A percentile compares a stretch with the other conserved stretches of the same genome.
These are phyloP conservation scores for Tetracladium setigerum DNA, from an alignment of 495 filamentous ascomycete species.

Conservation along the genomic window DNA sequence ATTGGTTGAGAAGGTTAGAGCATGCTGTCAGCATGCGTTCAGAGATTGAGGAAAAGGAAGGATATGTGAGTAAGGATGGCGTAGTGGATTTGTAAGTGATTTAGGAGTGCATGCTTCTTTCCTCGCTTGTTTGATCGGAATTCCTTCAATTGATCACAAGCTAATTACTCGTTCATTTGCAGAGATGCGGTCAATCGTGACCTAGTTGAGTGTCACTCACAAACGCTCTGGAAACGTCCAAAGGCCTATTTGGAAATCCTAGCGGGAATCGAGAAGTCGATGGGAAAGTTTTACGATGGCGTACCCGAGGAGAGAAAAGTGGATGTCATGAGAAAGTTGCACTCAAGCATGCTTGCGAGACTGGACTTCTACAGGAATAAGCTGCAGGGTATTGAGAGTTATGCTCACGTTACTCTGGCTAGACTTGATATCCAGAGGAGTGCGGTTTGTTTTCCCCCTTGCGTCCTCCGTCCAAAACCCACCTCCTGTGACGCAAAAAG, in stretches of 20 bases:
- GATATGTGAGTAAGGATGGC: constrained; percentile 36
- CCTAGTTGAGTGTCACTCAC: constrained; percentile 48
- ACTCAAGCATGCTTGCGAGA: constrained; percentile 35
- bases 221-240: constrained; percentile 50
- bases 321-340: constrained; percentile 28
- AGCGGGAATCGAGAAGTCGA: constrained; percentile 30
- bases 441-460: constrained; percentile 31
- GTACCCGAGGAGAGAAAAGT: constrained; percentile 14
- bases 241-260: constrained; percentile 49
- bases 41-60: constrained; percentile 41
- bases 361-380: constrained; percentile 48
- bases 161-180: too few species aligned
- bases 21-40: constrained; percentile 49
- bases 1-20: constrained; percentile 47
- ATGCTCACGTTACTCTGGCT: constrained; percentile 45
- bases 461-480: not conserved
- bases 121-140: too few species aligned
- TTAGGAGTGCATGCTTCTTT: too few species aligned
- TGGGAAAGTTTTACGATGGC: constrained; percentile 30
- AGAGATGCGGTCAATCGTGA: constrained; percentile 45
- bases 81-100: constrained; percentile 32
- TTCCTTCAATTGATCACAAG: too few species aligned
- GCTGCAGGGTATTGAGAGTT: constrained; percentile 48
- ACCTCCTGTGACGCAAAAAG: not conserved
- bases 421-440: constrained; percentile 44